Evolutionary conservation across 371 early-diverging fungal genomes (phyloP).

Genomic region (Actinomortierella ambigua): DNA sequence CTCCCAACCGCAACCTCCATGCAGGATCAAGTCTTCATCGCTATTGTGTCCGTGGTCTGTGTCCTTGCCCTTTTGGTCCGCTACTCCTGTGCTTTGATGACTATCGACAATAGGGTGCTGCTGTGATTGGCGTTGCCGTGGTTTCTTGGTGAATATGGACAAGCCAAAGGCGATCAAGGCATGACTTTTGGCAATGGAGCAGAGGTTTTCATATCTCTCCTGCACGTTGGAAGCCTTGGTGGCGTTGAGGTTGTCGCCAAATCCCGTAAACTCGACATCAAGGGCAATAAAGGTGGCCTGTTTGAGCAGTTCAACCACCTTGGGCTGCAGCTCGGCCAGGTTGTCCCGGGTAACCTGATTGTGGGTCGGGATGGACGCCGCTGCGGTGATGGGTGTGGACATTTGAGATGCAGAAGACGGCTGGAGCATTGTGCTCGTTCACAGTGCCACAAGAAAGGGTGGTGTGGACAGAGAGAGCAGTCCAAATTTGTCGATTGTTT

Average conservation of each 20-base stretch:
- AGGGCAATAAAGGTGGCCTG: slow-evolving; percentile 75
- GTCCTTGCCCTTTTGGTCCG: not conserved
- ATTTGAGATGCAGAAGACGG: not conserved
- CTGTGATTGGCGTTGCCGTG: not conserved
- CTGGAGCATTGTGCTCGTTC: too few species aligned
- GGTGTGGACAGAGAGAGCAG: too few species aligned
- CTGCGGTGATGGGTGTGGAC: slow-evolving; percentile 8
- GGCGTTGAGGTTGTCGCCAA: slow-evolving; percentile 49
- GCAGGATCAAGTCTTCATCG: not conserved
- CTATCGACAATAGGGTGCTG: slow-evolving; percentile 4
- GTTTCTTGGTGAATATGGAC: slow-evolving; percentile 57
- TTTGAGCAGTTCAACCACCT: slow-evolving; percentile 43
- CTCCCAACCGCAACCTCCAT: slow-evolving; percentile 11
- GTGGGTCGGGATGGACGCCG: slow-evolving; percentile 36
- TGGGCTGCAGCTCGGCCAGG: slow-evolving; percentile 46
- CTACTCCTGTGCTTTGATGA: not conserved
- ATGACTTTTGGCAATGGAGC: slow-evolving; percentile 66
- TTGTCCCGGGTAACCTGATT: slow-evolving; percentile 58
- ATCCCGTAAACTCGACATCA: slow-evolving; percentile 91
- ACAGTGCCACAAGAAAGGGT: too few species aligned
- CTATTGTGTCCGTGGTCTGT: not conserved
- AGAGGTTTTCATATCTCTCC: slow-evolving; percentile 75
- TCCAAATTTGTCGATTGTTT: too few species aligned
- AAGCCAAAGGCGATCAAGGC: slow-evolving; percentile 86
- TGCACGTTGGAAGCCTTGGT: slow-evolving; percentile 64